Base-by-base conservation (phyloP, 1,139 yeast genomes). In the Taphrina communis region DNA sequence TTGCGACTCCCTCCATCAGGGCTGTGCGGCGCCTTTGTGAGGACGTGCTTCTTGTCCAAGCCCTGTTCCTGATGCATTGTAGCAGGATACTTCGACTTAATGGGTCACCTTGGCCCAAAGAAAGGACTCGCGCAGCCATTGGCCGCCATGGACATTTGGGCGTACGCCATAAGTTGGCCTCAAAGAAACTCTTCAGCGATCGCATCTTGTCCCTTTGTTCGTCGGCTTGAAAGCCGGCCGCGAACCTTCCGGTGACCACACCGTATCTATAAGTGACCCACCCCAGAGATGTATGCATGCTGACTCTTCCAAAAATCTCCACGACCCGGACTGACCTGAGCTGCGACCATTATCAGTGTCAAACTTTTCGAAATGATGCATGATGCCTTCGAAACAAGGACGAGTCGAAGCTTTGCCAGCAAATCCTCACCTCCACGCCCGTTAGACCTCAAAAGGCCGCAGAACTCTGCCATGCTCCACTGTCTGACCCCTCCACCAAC, bases 401-500 rank as follows among this genome's bases (percentile, higher is more conserved):
- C 53, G 36, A 50, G 53, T 21, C 53, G 53, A 9, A 21, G 53
- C 53, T 50, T 50, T 25, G 19, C 53, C 36, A 25, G 11, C 36
- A 50, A 50, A 21, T 50, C 53, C 36, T 50, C 53, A 21, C 53
- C 53, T 11, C 53, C 53, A 21, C 53, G 53, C 19, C 53, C 53
- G 31, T n/a, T 50, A 11, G 53, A 21, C 36, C 53, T 50, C 36
- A 25, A 25, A 11, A 21, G 36, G n/a, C 8, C 53, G 12, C 36
- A 50, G 12, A 50, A 35, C 21, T 6, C 53, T 21, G 14, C 36
- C n/a, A 21, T 50, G 12, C 12, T n/a, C n/a, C 11, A 19, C 53
- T 50, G 53, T n/a, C n/a, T 21, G 31, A 50, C 53, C n/a, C 53
- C 53, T 7, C 53, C 53, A n/a, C 53, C 53, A 35, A 50, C 53